phyloP scores from a whole-genome alignment of 2,329 filamentous ascomycete genomes.

The Penicillium sp. region DNA sequence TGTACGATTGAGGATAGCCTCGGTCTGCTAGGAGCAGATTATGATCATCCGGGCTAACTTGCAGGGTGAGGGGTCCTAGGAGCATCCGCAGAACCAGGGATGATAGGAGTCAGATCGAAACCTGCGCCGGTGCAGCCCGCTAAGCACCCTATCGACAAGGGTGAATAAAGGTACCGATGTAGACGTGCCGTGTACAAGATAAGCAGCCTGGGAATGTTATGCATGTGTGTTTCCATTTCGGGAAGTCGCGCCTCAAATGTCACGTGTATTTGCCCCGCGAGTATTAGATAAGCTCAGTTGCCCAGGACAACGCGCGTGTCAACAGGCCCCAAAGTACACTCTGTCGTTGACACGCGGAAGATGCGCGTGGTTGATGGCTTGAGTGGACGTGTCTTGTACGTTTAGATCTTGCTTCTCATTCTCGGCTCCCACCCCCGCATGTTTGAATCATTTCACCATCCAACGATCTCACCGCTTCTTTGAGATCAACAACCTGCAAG shows the following conservation, averaged over 20 bases:
- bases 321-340: slow-evolving; percentile 6
- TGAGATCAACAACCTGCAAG: slow-evolving; percentile 16
- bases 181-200: not conserved
- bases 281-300: slow-evolving; percentile 14
- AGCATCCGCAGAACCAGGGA: not conserved
- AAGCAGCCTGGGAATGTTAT: not conserved
- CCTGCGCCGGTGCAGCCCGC: not conserved
- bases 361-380: slow-evolving; percentile 3
- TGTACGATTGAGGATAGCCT: not conserved
- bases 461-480: slow-evolving; percentile 15
- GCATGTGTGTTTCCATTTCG: not conserved
- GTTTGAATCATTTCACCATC: not conserved
- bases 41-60: not conserved
- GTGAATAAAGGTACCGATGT: not conserved
- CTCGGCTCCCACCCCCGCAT: not conserved
- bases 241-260: not conserved
- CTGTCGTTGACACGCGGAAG: slow-evolving; percentile 1
- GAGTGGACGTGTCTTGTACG: not conserved
- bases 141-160: not conserved
- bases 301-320: slow-evolving; percentile 16
- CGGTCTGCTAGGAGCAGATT: not conserved
- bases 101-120: not conserved
- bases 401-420: not conserved
- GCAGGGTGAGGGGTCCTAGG: not conserved
- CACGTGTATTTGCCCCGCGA: slow-evolving; percentile 2